Conservation (phyloP, 2,329 filamentous ascomycete species). For the Hansfordia pulvinata region DNA sequence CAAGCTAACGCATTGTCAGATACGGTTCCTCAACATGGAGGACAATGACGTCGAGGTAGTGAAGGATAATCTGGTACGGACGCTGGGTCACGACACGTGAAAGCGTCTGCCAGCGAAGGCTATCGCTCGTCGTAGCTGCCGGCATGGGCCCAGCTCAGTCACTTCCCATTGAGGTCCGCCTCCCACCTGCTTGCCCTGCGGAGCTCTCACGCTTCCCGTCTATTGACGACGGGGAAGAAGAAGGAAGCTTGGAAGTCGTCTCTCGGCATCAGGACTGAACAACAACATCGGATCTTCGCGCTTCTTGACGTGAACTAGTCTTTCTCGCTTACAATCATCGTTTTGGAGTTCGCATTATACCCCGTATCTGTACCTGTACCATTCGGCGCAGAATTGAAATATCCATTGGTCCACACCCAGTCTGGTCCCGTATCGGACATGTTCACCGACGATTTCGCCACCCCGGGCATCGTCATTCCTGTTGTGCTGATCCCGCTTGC, state of each 20-base stretch:
- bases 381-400: conserved; percentile 7
- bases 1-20: too few relatives aligned
- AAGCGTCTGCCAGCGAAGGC: conserved; percentile 3
- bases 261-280: too few relatives aligned
- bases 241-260: neutral
- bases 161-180: neutral
- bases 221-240: neutral
- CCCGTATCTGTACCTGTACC: neutral
- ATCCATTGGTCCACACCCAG: conserved; percentile 6
- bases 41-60: conserved; percentile 42
- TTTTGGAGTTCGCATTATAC: neutral
- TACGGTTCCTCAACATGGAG: conserved; percentile 54
- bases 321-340: conserved; percentile 12
- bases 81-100: conserved; percentile 21
- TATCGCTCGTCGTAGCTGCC: conserved; percentile 7
- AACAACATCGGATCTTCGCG: neutral
- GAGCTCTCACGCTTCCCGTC: neutral
- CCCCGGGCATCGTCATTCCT: conserved; percentile 10
- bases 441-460: conserved; percentile 7
- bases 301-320: neutral
- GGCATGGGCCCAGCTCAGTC: conserved; percentile 3
- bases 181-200: neutral
- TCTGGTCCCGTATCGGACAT: conserved; percentile 9
- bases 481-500: conserved; percentile 17
- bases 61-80: conserved; percentile 44